Percentiles rank a stretch among this genome's conserved stretches.
Conservation (phyloP, 2,329 filamentous ascomycete species). For the Cladorrhinum sp. region DNA sequence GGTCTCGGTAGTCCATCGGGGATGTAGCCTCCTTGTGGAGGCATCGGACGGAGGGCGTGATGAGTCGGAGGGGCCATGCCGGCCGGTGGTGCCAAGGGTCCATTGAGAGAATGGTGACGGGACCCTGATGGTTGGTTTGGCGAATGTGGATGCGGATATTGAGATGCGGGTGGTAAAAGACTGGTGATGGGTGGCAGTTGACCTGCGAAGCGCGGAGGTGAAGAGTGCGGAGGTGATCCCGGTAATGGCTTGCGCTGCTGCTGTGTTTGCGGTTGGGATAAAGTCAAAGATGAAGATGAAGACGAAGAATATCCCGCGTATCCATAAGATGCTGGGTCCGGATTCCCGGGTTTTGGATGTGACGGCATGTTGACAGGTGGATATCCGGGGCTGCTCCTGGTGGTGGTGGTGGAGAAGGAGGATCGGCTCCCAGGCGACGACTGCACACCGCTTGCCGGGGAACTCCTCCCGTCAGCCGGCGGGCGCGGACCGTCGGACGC, state of each 20-base stretch:
- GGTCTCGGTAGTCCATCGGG: neutral
- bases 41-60: neutral
- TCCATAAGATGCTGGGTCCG: neutral
- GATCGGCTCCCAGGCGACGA: slow-evolving; percentile 1
- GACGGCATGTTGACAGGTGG: neutral
- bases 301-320: neutral
- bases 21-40: neutral
- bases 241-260: slow-evolving; percentile 4
- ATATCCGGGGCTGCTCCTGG: neutral
- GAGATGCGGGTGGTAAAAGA: neutral
- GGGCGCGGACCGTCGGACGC: neutral
- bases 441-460: neutral
- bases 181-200: slow-evolving; percentile 6
- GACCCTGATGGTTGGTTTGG: neutral
- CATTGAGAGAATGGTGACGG: neutral
- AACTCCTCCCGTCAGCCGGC: neutral
- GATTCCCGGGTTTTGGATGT: neutral
- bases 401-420: neutral
- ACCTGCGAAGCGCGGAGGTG: neutral
- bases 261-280: neutral
- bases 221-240: slow-evolving; percentile 1
- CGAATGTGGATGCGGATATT: neutral
- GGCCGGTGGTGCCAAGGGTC: neutral
- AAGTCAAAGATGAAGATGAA: too few relatives aligned
- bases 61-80: neutral